Evolutionary conservation across 352 stramenopile genomes (phyloP).

Genomic region (Phytophthora idaei): DNA sequence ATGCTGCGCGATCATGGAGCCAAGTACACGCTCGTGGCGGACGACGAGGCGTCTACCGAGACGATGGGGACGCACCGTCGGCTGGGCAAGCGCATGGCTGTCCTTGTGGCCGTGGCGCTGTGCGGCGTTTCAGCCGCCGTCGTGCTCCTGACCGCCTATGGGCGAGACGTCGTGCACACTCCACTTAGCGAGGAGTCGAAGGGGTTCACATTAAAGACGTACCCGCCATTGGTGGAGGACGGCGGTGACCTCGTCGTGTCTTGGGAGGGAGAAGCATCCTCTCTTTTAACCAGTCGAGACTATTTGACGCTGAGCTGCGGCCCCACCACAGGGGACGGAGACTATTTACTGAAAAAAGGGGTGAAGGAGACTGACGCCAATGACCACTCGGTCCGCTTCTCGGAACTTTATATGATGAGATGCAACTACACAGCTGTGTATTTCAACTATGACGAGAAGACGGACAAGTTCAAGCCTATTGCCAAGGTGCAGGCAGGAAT

Average conservation of each 20-base stretch:
- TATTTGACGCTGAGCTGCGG: slow-evolving; percentile 76
- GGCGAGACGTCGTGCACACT: background rate
- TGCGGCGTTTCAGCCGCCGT: slow-evolving; percentile 12
- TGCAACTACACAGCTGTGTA: slow-evolving; percentile 74
- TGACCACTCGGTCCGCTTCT: slow-evolving; percentile 59
- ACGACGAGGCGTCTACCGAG: slow-evolving; percentile 19
- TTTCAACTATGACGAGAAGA: slow-evolving; percentile 43
- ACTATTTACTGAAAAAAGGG: slow-evolving; percentile 50
- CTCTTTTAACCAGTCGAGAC: slow-evolving; percentile 37
- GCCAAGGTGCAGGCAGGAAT: slow-evolving; percentile 49
- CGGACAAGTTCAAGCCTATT: slow-evolving; percentile 29
- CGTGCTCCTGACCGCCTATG: slow-evolving; percentile 11
- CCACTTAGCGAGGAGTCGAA: background rate
- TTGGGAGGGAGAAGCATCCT: slow-evolving; percentile 31
- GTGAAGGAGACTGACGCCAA: slow-evolving; percentile 39
- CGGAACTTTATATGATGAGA: slow-evolving; percentile 70
- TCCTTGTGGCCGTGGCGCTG: slow-evolving; percentile 12
- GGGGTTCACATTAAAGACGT: slow-evolving; percentile 42
- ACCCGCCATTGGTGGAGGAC: slow-evolving; percentile 43
- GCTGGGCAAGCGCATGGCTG: slow-evolving; percentile 16
- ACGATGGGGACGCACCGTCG: slow-evolving; percentile 4
- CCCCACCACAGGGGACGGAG: slow-evolving; percentile 44
- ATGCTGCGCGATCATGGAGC: slow-evolving; percentile 21
- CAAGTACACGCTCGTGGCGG: slow-evolving; percentile 30
- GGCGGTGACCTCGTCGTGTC: slow-evolving; percentile 61